Conservation (phyloP, 2,329 filamentous ascomycete genomes). For the Fusarium protoensiforme region DNA sequence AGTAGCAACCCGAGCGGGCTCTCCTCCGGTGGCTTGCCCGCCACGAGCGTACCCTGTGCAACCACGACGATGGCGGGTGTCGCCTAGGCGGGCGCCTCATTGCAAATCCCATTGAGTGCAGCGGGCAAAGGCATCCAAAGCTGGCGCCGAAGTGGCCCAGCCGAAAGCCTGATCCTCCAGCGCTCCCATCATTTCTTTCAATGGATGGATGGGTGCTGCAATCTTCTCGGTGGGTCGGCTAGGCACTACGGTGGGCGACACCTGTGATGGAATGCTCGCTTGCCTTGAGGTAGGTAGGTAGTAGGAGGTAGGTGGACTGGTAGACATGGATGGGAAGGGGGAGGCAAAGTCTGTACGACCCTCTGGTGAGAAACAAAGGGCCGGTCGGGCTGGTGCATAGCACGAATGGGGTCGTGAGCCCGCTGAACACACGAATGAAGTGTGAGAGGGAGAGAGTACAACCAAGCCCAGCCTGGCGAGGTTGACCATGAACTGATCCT, state of each 20-base stretch:
- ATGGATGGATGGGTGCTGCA: constrained; percentile 6
- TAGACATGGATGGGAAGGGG: constrained; percentile 1
- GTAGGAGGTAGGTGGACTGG: neutral
- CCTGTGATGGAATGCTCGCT: constrained; percentile 23
- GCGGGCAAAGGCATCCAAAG: constrained; percentile 14
- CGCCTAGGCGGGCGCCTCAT: constrained; percentile 28
- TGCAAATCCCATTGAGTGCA: constrained; percentile 19
- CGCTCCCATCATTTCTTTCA: constrained; percentile 3
- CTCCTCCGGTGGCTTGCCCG: constrained; percentile 28
- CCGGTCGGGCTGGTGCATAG: constrained; percentile 17
- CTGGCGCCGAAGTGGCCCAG: constrained; percentile 24
- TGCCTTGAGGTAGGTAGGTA: constrained; percentile 3
- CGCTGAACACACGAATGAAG: neutral
- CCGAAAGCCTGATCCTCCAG: constrained; percentile 10
- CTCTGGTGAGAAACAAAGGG: constrained; percentile 16
- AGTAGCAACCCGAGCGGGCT: constrained; percentile 11
- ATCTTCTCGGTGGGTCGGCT: constrained; percentile 14
- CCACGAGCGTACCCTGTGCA: constrained; percentile 30
- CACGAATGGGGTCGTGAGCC: constrained; percentile 14
- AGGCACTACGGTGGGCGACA: constrained; percentile 6
- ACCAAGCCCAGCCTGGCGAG: neutral
- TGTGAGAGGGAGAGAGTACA: neutral
- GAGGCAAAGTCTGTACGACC: constrained; percentile 5
- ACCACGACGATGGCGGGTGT: constrained; percentile 24
- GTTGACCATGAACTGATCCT: neutral